A percentile compares a stretch with the other conserved stretches of the same genome.
These are phyloP conservation scores for Neonectria sp. DNA, from an alignment of 2,329 filamentous ascomycete species.

Conservation along the genomic window DNA sequence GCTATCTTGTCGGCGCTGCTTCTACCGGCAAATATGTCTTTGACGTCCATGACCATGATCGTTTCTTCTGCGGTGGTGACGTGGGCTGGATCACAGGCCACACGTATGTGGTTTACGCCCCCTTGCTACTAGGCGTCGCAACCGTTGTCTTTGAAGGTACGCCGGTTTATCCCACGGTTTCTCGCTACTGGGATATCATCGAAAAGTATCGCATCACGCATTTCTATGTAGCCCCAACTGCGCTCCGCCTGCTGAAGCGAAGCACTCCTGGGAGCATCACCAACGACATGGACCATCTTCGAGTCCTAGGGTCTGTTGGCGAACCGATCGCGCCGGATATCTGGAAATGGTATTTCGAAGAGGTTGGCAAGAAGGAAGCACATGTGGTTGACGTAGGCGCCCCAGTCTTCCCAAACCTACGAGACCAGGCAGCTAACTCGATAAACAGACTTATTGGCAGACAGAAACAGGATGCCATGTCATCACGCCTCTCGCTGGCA, in stretches of 20 bases:
- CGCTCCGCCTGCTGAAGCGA: constrained; percentile 89
- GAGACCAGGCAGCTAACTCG: not conserved
- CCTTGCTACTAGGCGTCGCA: constrained; percentile 86
- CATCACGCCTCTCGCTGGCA: constrained; percentile 89
- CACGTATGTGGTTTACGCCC: constrained; percentile 95
- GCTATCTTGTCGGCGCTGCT: constrained; percentile 90
- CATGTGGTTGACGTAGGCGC: constrained; percentile 91
- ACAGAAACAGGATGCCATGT: constrained; percentile 96
- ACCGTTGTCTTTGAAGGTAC: constrained; percentile 97
- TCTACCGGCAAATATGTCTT: constrained; percentile 96
- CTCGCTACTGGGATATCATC: constrained; percentile 96
- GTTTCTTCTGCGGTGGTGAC: constrained; percentile 94
- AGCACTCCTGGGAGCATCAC: constrained; percentile 86
- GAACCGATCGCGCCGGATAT: constrained; percentile 97
- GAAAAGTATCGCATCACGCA: constrained; percentile 92
- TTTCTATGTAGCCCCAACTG: constrained; percentile 96
- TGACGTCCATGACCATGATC: constrained; percentile 90
- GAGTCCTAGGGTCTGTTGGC: constrained; percentile 91
- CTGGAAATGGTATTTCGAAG: constrained; percentile 98
- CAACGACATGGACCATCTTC: constrained; percentile 83
- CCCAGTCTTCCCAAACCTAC: too few relatives aligned
- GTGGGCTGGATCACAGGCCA: constrained; percentile 98
- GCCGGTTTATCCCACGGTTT: constrained; percentile 93
- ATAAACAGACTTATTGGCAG: constrained; percentile 94
- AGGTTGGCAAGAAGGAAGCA: constrained; percentile 88